Evolutionary conservation across 495 filamentous ascomycete genomes (phyloP), one percentile per base, ranked within the genome.

Genomic region (Aspergillus egyptiacus): DNA sequence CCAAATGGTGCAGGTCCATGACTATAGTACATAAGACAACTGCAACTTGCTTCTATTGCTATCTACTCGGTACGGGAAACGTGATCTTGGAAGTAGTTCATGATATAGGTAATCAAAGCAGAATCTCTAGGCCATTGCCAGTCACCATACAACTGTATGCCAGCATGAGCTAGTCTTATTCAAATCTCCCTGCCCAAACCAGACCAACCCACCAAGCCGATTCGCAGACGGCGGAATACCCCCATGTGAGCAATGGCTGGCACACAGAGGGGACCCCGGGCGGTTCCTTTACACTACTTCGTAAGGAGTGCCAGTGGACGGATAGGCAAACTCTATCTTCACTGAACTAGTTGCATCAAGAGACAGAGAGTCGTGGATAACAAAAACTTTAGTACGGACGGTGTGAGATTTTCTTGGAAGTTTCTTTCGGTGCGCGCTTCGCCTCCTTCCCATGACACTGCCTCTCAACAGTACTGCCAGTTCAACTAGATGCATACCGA

Each of bases 351-450:
- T n/a, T n/a, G n/a, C n/a, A n/a, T n/a, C n/a, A n/a, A n/a, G n/a
- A n/a, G n/a, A n/a, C n/a, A n/a, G n/a, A n/a, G n/a, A n/a, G n/a
- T n/a, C n/a, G n/a, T n/a, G n/a, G n/a, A n/a, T n/a, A n/a, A n/a
- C n/a, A n/a, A n/a, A n/a, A n/a, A n/a, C n/a, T n/a, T n/a, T n/a
- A n/a, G n/a, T n/a, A n/a, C n/a, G n/a, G n/a, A 10, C 14, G 2
- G 2, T 6, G 10, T 41, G 10, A 11, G 18, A 32, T 17, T 14
- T 2, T 30, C 3, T 11, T 13, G 7, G 30, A 34, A 17, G 1
- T n/a, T 10, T 18, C n/a, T 48, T 48, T 49, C 17, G 27, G 46
- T 20, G 46, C 46, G 41, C 35, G 36, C 35, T 28, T 41, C 46
- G 46, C 36, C 19, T 31, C 24, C 1, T 17, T 18, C 6, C 30